Evolutionary conservation across 805 yeast species (phyloP), one percentile per base, ranked within the genome.

Genomic region (Saccharomycopsis lassenensis): DNA sequence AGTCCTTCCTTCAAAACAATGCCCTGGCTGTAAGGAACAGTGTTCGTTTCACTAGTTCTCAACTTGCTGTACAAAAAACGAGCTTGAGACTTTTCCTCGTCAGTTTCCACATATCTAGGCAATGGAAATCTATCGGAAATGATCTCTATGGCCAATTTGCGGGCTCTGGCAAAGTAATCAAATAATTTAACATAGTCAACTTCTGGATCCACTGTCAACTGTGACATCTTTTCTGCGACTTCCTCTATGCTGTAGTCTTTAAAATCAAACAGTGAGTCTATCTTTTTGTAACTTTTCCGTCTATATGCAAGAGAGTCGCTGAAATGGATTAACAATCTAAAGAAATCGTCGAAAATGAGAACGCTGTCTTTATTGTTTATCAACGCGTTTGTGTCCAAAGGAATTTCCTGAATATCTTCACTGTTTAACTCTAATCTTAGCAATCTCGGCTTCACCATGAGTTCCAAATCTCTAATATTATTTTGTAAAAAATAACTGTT

Each of bases 31-130:
- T n/a, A n/a, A n/a, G n/a, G n/a, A n/a, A n/a, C n/a, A n/a, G n/a
- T n/a, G n/a, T n/a, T n/a, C n/a, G n/a, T n/a, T n/a, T n/a, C n/a
- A n/a, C n/a, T n/a, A n/a, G n/a, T n/a, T n/a, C 64, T 65, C 41
- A 66, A 52, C 44, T 62, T 64, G 8, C 69, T 65, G 59, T 63
- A 61, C 24, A 66, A 50, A 44, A 65, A 66, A 44, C 71, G 54
- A 0, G 71, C 70, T 44, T 66, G 71, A 0, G 69, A 63, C 4
- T 68, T 69, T 25, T 69, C 68, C 47, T 63, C 71, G 44, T 65
- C 70, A 35, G 69, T 62, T 44, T 63, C 68, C 28, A 64, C 62
- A 44, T 62, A 65, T 33, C 70, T 49, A 5, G 70, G 70, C 36
- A 65, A n/a, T n/a, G n/a, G n/a, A n/a, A n/a, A n/a, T n/a, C n/a